These are phyloP conservation scores for Emergomyces pasteurianus DNA, from an alignment of 2,329 filamentous ascomycete genomes.

Conservation along the genomic window DNA sequence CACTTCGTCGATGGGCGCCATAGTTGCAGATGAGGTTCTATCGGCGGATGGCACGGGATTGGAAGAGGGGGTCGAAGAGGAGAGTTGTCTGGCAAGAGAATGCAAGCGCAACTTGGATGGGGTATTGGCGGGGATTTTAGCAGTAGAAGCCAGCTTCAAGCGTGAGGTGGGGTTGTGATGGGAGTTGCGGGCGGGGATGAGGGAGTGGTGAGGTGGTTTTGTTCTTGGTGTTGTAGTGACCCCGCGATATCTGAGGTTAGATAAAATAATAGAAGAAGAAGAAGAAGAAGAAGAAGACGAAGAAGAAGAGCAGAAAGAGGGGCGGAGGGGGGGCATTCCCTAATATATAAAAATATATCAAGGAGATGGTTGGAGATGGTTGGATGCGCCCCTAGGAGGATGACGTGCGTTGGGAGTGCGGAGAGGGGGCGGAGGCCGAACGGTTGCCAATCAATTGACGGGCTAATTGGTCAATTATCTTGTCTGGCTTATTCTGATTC, in stretches of 20 bases:
- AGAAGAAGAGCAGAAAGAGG: not conserved
- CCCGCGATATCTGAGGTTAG: not conserved
- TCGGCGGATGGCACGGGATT: not conserved
- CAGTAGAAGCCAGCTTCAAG: not conserved
- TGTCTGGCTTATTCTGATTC: not conserved
- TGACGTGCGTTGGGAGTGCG: not conserved
- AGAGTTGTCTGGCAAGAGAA: conserved; percentile 31
- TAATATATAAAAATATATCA: not conserved
- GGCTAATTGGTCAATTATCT: not conserved
- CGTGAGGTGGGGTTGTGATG: not conserved
- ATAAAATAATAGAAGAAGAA: not conserved
- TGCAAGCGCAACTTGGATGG: conserved; percentile 23
- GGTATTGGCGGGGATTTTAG: not conserved
- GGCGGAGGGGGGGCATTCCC: conserved; percentile 7
- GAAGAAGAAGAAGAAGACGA: not conserved
- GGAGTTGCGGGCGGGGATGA: not conserved
- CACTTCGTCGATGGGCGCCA: conserved; percentile 31
- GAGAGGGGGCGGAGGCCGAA: not conserved
- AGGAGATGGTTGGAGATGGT: not conserved
- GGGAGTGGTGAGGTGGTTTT: not conserved
- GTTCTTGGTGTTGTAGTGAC: not conserved
- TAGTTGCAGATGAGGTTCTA: conserved; percentile 13
- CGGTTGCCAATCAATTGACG: not conserved
- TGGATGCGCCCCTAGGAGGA: not conserved
- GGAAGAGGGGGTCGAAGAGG: conserved; percentile 15